Base-by-base conservation (phyloP, 2,329 filamentous ascomycete species). In the Venturia asperata region DNA sequence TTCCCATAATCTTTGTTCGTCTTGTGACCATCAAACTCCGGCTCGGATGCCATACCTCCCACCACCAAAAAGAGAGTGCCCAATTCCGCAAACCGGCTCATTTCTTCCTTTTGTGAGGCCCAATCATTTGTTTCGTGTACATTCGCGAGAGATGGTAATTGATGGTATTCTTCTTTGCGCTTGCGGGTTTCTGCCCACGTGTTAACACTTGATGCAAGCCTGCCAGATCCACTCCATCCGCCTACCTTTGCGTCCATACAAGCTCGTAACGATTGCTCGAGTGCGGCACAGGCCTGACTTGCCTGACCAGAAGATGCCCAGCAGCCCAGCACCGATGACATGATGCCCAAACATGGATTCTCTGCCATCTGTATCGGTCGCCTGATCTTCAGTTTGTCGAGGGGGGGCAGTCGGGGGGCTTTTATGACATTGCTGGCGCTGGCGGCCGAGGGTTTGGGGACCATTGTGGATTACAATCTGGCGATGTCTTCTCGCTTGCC, bases 61-160 rank as follows among this genome's bases (percentile, higher is more conserved):
- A 62, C 13, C 60, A 19, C 17, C 5, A 3, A 43, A 62, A 43
- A 62, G 17, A 5, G 10, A 3, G 4, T 17, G 7, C 43, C 43
- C 60, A 47, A 7, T 17, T 62, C 60, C n/a, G 60, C 24, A 34
- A n/a, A 37, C 21, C 24, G 27, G 52, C 52, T 58, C 52, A 47
- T 63, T 61, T 45, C 39, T 66, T 66, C 61, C 47, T 27, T 45
- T 92, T 85, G 83, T 86, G 80, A 69, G 86, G 83, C 72, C 88
- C 83, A 78, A 87, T 84, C 81, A 95, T 81, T n/a, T 52, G 47
- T 75, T 87, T 85, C 17, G 86, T 85, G 71, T 88, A 89, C 80
- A 90, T 84, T 72, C 94, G 85, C 69, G 85, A 84, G 55, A 97
- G 81, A 75, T 97, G 92, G 81, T 92, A 92, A 79, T 97, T 97